Evolutionary conservation across 768 basidiomycete species (phyloP).

Genomic region (Tephrocybe sp.): DNA sequence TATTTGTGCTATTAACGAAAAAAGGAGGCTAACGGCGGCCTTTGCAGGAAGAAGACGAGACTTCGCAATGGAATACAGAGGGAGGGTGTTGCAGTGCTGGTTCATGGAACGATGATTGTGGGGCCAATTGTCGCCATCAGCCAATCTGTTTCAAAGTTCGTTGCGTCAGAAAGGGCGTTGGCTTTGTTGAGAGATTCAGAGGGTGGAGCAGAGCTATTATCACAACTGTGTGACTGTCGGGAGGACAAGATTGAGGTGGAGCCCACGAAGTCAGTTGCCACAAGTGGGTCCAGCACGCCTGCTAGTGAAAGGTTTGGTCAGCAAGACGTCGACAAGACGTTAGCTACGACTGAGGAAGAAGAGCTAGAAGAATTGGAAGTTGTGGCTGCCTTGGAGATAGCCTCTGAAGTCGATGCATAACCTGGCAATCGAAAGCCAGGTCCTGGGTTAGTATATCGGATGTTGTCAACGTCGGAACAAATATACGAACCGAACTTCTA

Average conservation of each 20-base stretch:
- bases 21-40: neutral
- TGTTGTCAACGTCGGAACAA: too few relatives aligned
- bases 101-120: conserved; percentile 56
- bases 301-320: neutral
- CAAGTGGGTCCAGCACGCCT: too few relatives aligned
- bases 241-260: neutral
- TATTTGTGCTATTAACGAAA: conserved; percentile 4
- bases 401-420: neutral
- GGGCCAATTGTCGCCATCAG: conserved; percentile 65
- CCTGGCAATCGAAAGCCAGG: too few relatives aligned
- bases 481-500: too few relatives aligned
- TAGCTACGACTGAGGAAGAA: neutral
- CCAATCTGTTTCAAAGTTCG: conserved; percentile 61
- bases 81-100: conserved; percentile 54
- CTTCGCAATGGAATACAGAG: conserved; percentile 15
- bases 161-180: conserved; percentile 64
- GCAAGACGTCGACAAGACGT: neutral
- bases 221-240: conserved; percentile 37
- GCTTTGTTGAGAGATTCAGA: conserved; percentile 46
- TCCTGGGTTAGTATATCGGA: too few relatives aligned
- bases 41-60: conserved; percentile 22
- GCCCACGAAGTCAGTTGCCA: too few relatives aligned
- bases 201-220: conserved; percentile 42
- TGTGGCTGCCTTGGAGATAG: neutral
- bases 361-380: conserved; percentile 4